Percentiles rank a stretch among this genome's conserved stretches.
Evolutionary conservation across 2,329 filamentous ascomycete genomes (phyloP).

Genomic region (Incumbomyces delicatus): DNA sequence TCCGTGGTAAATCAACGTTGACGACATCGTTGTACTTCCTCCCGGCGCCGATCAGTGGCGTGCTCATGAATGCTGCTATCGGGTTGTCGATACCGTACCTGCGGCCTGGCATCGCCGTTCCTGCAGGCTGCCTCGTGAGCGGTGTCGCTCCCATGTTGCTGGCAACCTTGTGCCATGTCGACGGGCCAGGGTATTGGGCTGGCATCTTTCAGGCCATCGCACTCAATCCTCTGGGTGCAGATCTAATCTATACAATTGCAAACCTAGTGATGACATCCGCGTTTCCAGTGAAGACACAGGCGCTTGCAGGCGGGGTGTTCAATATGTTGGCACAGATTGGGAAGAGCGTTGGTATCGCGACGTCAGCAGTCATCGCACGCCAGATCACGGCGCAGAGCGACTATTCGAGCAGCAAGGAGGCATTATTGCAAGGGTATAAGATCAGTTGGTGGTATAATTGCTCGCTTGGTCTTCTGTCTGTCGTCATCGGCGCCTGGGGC

Average conservation of each 20-base stretch:
- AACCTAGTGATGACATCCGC: slow-evolving; percentile 43
- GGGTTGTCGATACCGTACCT: slow-evolving; percentile 39
- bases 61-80: slow-evolving; percentile 34
- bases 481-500: slow-evolving; percentile 27
- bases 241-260: slow-evolving; percentile 46
- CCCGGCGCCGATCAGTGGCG: slow-evolving; percentile 28
- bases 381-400: slow-evolving; percentile 29
- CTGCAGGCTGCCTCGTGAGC: slow-evolving; percentile 33
- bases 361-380: slow-evolving; percentile 39
- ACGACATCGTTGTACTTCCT: slow-evolving; percentile 38
- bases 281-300: slow-evolving; percentile 48
- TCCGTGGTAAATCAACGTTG: slow-evolving; percentile 37
- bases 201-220: slow-evolving; percentile 33
- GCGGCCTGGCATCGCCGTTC: slow-evolving; percentile 32
- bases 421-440: slow-evolving; percentile 42
- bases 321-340: slow-evolving; percentile 51
- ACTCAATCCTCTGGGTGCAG: slow-evolving; percentile 20
- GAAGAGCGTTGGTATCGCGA: slow-evolving; percentile 43
- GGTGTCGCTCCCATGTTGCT: slow-evolving; percentile 44
- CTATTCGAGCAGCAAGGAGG: not conserved
- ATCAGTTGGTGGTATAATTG: slow-evolving; percentile 47
- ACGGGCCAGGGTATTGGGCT: slow-evolving; percentile 41
- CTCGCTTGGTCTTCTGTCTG: slow-evolving; percentile 32
- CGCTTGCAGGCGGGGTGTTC: slow-evolving; percentile 53
- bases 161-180: slow-evolving; percentile 43